These are phyloP conservation scores for Puccinia triticina DNA, from an alignment of 1,284 basidiomycete genomes.

Conservation along the genomic window DNA sequence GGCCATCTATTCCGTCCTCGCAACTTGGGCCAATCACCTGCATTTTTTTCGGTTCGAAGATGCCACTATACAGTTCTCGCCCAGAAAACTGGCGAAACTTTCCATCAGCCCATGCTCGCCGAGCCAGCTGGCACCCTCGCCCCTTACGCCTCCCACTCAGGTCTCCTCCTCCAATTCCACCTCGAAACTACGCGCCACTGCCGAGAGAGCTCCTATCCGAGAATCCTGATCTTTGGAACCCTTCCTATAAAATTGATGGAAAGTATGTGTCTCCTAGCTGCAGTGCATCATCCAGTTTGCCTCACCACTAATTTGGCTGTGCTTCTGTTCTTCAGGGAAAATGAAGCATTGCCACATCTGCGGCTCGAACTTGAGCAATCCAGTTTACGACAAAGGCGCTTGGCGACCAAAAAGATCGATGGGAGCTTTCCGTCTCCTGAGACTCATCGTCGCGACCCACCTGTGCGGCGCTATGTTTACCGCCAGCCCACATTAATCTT, in stretches of 20 bases:
- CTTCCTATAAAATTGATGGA: background rate
- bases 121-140: background rate
- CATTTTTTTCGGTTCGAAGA: background rate
- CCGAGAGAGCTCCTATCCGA: background rate
- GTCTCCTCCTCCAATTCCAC: constrained; percentile 7
- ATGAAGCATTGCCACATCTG: background rate
- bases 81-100: background rate
- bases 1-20: background rate
- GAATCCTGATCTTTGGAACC: background rate
- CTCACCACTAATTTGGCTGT: background rate
- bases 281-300: background rate
- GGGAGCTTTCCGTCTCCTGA: background rate
- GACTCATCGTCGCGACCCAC: background rate
- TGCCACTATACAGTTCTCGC: background rate
- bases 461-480: background rate
- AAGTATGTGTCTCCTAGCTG: background rate
- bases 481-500: constrained; percentile 1
- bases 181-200: constrained; percentile 22
- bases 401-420: background rate
- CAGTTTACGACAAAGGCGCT: constrained; percentile 9
- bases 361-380: constrained; percentile 11
- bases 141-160: background rate
- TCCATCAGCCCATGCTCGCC: background rate
- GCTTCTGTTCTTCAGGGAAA: background rate
- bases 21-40: background rate